Base-by-base conservation (phyloP, 75 land plant genomes). In the Larix kaempferi region DNA sequence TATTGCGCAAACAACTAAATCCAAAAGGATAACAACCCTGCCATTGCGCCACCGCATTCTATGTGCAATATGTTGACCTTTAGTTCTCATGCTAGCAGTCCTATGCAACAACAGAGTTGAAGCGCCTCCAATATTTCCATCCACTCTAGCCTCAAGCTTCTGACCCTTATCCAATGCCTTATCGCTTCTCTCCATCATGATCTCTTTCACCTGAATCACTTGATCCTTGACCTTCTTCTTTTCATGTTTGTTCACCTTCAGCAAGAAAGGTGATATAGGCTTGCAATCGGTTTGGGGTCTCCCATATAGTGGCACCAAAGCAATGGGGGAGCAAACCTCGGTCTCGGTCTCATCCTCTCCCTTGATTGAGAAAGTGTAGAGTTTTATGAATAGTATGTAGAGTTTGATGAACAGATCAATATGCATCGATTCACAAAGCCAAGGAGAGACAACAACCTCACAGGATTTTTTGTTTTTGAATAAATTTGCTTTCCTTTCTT, bases 21-120 rank as follows among this genome's bases (percentile, higher is more conserved):
- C 94, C 27, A 95, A 74, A 15, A 80, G 64, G 35, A 93, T 85
- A 25, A 93, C 88, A 63, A 93, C 78, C 80, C 88, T 76, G 21
- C 93, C 92, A 65, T 86, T 91, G 26, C 88, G 83, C 85, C 98
- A 88, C 94, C 96, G 93, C 79, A 86, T 80, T 44, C 76, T 76
- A 49, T 83, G 78, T 1, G 94, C 83, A 25, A 15, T 37, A 11
- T 88, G 94, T 44, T 83, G 81, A 10, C 66, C 71, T 33, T 64
- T 78, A 76, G 77, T 80, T 33, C 80, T 61, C 15, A 86, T 65
- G 62, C 81, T 80, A 41, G 44, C 44, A 41, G 44, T 41, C 44
- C 44, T 41, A 5, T 41, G 44, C 44, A 41, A 41, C 5, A 6
- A 41, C 5, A 41, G 55, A 27, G 23, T 29, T 69, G 72, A 11